phyloP scores from a whole-genome alignment of 2,329 filamentous ascomycete genomes.

The Podosphaera leucotricha region DNA sequence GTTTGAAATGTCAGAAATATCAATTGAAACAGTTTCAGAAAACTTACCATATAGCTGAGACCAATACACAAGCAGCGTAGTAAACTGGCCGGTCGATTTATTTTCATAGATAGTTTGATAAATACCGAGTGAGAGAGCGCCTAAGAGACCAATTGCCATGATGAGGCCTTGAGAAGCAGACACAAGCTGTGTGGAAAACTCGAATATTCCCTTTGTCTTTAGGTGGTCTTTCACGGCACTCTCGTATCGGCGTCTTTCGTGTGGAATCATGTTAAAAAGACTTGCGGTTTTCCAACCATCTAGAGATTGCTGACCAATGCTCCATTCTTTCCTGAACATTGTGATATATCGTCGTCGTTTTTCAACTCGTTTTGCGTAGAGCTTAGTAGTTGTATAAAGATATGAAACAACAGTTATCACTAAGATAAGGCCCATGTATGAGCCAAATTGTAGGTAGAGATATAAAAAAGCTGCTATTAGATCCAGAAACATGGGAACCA shows the following conservation, averaged over 20 bases:
- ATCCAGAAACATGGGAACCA: slow-evolving; percentile 38
- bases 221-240: slow-evolving; percentile 18
- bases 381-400: slow-evolving; percentile 23
- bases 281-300: slow-evolving; percentile 19
- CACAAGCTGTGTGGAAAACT: slow-evolving; percentile 16
- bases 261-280: slow-evolving; percentile 29
- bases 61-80: slow-evolving; percentile 45
- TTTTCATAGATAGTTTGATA: slow-evolving; percentile 17
- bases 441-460: slow-evolving; percentile 37
- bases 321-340: slow-evolving; percentile 16
- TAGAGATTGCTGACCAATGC: slow-evolving; percentile 17
- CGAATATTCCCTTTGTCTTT: slow-evolving; percentile 15
- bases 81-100: slow-evolving; percentile 33
- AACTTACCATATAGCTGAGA: slow-evolving; percentile 20
- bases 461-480: slow-evolving; percentile 34
- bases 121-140: slow-evolving; percentile 15
- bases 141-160: slow-evolving; percentile 23
- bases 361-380: slow-evolving; percentile 14
- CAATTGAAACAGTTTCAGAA: slow-evolving; percentile 2
- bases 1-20: slow-evolving; percentile 10
- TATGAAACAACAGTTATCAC: slow-evolving; percentile 24
- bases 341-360: slow-evolving; percentile 17
- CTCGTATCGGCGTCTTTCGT: slow-evolving; percentile 28
- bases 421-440: slow-evolving; percentile 30
- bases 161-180: slow-evolving; percentile 32